phyloP scores from a whole-genome alignment of 331 rosid species.

The Quercus phellos region DNA sequence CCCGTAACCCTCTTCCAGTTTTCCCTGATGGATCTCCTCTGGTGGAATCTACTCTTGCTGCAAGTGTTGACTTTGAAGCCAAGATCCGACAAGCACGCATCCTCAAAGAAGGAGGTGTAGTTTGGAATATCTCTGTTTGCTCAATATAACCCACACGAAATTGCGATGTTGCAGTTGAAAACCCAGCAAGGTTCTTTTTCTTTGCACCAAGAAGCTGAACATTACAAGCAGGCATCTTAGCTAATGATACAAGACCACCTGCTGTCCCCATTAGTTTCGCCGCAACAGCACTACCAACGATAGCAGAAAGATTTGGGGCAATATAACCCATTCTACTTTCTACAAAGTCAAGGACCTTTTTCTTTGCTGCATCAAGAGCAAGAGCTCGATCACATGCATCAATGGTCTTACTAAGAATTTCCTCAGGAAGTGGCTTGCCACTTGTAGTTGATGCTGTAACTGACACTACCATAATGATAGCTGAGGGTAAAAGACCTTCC shows the following conservation, averaged over 20 bases:
- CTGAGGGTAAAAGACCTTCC: constrained; percentile 89
- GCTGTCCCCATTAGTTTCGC: constrained; percentile 96
- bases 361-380: constrained; percentile 73
- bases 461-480: constrained; percentile 89
- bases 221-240: constrained; percentile 96
- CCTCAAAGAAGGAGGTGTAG: constrained; percentile 73
- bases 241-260: constrained; percentile 69
- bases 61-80: constrained; percentile 81
- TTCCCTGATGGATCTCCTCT: constrained; percentile 90
- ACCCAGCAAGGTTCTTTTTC: constrained; percentile 86
- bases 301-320: constrained; percentile 85
- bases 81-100: constrained; percentile 81
- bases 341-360: constrained; percentile 84
- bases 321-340: constrained; percentile 96
- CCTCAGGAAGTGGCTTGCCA: constrained; percentile 94
- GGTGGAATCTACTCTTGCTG: constrained; percentile 80
- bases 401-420: constrained; percentile 59
- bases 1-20: constrained; percentile 58
- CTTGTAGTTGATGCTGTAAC: constrained; percentile 94
- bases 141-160: constrained; percentile 83
- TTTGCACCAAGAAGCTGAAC: constrained; percentile 98
- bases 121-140: constrained; percentile 79
- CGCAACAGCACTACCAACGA: constrained; percentile 86
- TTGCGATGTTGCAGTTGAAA: constrained; percentile 88
- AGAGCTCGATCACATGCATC: constrained; percentile 98